These are phyloP conservation scores for Arctostaphylos glauca DNA, from an alignment of 148 eudicot genomes.

Conservation along the genomic window DNA sequence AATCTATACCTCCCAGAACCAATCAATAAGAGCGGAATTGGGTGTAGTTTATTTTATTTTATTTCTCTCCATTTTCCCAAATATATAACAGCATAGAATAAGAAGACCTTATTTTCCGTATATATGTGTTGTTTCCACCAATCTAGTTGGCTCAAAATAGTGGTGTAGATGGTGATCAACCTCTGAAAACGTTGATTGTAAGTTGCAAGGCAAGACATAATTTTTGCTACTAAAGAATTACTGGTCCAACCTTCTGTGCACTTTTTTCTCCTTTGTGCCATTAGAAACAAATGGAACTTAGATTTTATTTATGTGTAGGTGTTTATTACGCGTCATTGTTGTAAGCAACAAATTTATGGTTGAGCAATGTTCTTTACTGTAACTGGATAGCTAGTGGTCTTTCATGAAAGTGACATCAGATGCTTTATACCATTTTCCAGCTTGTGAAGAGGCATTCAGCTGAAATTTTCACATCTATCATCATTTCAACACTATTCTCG, in stretches of 20 bases:
- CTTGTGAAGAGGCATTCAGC: conserved; percentile 97
- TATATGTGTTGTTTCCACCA: not conserved
- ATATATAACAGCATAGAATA: not conserved
- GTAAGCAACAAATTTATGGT: not conserved
- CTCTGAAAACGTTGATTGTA: not conserved
- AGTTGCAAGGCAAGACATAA: not conserved
- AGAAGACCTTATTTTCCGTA: not conserved
- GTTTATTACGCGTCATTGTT: not conserved
- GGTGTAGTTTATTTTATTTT: not conserved
- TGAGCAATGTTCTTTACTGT: not conserved
- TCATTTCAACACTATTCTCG: conserved; percentile 73
- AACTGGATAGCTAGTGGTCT: not conserved
- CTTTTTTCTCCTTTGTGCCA: not conserved
- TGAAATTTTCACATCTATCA: conserved; percentile 89
- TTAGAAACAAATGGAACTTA: not conserved
- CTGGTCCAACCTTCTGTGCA: not conserved
- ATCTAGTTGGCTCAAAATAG: not conserved
- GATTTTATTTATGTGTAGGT: not conserved
- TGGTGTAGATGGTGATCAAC: not conserved
- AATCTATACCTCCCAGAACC: not conserved
- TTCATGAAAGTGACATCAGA: not conserved
- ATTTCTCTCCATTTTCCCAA: not conserved
- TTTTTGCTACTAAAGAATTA: not conserved
- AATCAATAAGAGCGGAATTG: not conserved
- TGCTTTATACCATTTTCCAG: conserved; percentile 39